phyloP scores from a whole-genome alignment of 805 yeast genomes.

The Wickerhamiella kazuoi region DNA sequence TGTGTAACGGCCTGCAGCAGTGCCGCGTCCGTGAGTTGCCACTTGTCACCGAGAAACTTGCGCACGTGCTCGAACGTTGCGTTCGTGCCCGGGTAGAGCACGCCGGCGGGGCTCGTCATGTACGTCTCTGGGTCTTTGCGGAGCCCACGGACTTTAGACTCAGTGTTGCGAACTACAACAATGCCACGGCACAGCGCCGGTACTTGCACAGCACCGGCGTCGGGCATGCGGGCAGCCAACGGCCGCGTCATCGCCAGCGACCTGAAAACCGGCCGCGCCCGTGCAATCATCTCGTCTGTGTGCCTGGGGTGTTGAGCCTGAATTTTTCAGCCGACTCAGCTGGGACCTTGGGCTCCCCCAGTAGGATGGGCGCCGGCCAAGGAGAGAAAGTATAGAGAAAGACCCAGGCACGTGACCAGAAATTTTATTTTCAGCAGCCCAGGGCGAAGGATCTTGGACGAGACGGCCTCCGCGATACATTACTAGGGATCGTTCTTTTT shows the following conservation, averaged over 20 bases:
- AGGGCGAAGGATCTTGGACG: too few relatives aligned
- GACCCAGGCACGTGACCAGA: too few relatives aligned
- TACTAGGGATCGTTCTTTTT: too few relatives aligned
- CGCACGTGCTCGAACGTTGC: slow-evolving; percentile 34
- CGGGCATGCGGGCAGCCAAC: too few relatives aligned
- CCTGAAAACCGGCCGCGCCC: neutral
- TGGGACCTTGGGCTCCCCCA: too few relatives aligned
- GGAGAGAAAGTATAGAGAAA: too few relatives aligned
- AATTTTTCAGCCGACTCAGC: neutral
- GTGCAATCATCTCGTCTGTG: neutral
- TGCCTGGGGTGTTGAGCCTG: neutral
- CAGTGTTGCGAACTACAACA: slow-evolving; percentile 1
- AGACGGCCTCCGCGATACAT: too few relatives aligned
- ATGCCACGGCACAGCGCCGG: neutral
- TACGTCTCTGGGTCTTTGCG: slow-evolving; percentile 18
- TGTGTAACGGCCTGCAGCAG: slow-evolving; percentile 75
- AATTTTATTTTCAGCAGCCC: too few relatives aligned
- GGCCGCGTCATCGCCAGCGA: too few relatives aligned
- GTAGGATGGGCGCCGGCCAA: too few relatives aligned
- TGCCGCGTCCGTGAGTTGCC: slow-evolving; percentile 39
- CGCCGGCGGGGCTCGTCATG: slow-evolving; percentile 29
- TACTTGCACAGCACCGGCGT: neutral
- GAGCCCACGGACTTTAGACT: slow-evolving; percentile 10
- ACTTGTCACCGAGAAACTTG: slow-evolving; percentile 32
- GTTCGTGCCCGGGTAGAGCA: slow-evolving; percentile 34